Percentiles rank a stretch among this genome's conserved stretches.
phyloP scores from a whole-genome alignment of 2,329 filamentous ascomycete genomes.

The Penicillium thymicola region DNA sequence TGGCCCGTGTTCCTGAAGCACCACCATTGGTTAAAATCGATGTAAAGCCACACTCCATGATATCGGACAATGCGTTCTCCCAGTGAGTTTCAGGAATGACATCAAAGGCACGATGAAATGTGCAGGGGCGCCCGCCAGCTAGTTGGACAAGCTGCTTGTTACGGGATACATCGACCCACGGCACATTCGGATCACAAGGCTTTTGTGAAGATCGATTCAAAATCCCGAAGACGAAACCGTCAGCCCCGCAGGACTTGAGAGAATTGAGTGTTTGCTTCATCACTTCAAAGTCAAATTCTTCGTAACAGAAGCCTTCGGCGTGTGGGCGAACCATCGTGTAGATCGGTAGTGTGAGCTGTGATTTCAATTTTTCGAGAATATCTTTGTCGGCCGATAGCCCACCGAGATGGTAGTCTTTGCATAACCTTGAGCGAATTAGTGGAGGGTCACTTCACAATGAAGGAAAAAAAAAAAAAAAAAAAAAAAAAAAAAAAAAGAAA shows the following conservation, averaged over 20 bases:
- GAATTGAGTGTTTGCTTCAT: slow-evolving; percentile 44
- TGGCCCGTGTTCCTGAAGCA: slow-evolving; percentile 32
- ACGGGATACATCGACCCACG: slow-evolving; percentile 40
- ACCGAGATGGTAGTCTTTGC: slow-evolving; percentile 18
- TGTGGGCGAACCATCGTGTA: slow-evolving; percentile 55
- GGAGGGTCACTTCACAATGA: too few relatives aligned
- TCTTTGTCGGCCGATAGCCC: slow-evolving; percentile 19
- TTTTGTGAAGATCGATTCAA: slow-evolving; percentile 26
- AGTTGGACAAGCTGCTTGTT: slow-evolving; percentile 43
- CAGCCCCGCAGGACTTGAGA: slow-evolving; percentile 36
- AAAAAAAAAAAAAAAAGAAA: too few relatives aligned
- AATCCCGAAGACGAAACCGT: slow-evolving; percentile 55
- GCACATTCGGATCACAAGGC: background rate
- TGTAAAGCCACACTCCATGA: slow-evolving; percentile 46
- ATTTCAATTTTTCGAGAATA: slow-evolving; percentile 24
- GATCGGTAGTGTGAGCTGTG: slow-evolving; percentile 40
- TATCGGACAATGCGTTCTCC: slow-evolving; percentile 29
- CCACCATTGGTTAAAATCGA: slow-evolving; percentile 51
- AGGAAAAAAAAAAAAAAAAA: too few relatives aligned
- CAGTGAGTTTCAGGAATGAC: slow-evolving; percentile 28
- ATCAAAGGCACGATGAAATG: slow-evolving; percentile 57
- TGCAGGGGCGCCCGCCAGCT: slow-evolving; percentile 47
- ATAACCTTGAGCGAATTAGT: slow-evolving; percentile 15
- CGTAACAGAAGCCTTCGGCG: slow-evolving; percentile 47
- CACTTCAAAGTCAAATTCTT: slow-evolving; percentile 36